Evolutionary conservation across 495 filamentous ascomycete genomes (phyloP).

Genomic region (Lophium mytilinum): DNA sequence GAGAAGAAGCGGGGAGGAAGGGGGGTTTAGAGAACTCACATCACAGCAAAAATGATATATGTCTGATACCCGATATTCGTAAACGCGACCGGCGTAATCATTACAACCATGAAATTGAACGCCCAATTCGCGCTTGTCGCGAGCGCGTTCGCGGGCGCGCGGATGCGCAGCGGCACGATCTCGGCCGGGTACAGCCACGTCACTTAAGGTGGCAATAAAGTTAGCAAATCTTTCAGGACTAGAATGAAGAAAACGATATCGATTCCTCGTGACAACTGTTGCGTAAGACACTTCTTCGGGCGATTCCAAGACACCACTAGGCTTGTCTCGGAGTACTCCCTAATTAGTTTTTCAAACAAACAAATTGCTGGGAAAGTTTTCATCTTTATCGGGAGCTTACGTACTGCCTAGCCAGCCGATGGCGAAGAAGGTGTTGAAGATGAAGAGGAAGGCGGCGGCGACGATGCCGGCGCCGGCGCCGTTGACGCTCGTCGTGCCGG

Average conservation of each 20-base stretch:
- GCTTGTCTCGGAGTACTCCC: no score
- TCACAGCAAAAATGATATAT: constrained; percentile 34
- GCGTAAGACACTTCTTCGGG: no score
- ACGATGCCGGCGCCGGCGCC: constrained; percentile 31
- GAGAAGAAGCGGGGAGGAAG: neutral
- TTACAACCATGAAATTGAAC: constrained; percentile 24
- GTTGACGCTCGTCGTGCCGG: constrained; percentile 26
- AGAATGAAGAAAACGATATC: no score
- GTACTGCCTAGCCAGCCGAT: constrained; percentile 51
- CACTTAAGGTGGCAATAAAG: no score
- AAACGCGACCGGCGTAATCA: constrained; percentile 30
- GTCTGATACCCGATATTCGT: constrained; percentile 29
- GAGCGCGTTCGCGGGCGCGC: constrained; percentile 46
- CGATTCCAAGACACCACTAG: no score
- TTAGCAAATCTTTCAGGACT: neutral
- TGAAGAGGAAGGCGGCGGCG: constrained; percentile 48
- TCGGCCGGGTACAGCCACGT: constrained; percentile 46
- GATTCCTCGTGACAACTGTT: no score
- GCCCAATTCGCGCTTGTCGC: constrained; percentile 46
- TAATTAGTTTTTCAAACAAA: no score
- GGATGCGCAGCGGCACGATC: constrained; percentile 46
- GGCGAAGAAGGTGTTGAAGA: constrained; percentile 55
- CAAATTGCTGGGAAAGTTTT: no score
- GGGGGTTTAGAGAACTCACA: neutral
- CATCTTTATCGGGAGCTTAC: no score